Evolutionary conservation across 768 basidiomycete genomes (phyloP).

Genomic region (Hypholoma sublateritium): DNA sequence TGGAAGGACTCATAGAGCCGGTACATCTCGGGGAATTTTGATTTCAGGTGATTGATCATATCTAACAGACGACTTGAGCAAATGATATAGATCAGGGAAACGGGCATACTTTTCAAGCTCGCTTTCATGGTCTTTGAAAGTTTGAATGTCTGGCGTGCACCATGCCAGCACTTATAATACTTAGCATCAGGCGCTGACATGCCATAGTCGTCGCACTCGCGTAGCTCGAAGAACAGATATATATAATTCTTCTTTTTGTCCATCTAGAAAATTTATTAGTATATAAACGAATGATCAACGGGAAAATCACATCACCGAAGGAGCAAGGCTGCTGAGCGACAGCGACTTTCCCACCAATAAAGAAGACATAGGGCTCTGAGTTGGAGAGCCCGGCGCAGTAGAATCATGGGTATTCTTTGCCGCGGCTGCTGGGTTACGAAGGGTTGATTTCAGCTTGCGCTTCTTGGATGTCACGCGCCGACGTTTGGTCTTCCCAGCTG

Average conservation of each 20-base stretch:
- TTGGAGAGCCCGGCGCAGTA: neutral
- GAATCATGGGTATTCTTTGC: neutral
- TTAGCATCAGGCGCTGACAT: neutral
- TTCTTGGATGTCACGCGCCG: neutral
- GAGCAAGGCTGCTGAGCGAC: neutral
- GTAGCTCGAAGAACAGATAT: constrained; percentile 16
- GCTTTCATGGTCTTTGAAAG: constrained; percentile 18
- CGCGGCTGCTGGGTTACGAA: too few species aligned
- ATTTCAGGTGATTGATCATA: neutral
- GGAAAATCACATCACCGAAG: neutral
- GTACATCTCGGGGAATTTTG: constrained; percentile 4
- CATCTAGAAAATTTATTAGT: neutral
- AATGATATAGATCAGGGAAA: neutral
- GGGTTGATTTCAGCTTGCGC: neutral
- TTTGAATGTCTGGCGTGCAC: constrained; percentile 13
- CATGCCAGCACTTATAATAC: constrained; percentile 22
- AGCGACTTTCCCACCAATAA: neutral
- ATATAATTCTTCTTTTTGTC: constrained; percentile 4
- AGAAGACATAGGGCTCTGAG: neutral
- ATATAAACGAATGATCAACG: neutral
- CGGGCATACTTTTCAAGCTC: constrained; percentile 12
- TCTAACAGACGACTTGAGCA: neutral
- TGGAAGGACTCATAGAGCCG: constrained; percentile 5
- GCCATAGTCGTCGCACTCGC: constrained; percentile 1
- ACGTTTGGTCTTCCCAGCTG: neutral